Percentiles rank a stretch among this genome's conserved stretches.
Evolutionary conservation across 2,329 filamentous ascomycete genomes (phyloP).

Genomic region (Diplodia mutila): DNA sequence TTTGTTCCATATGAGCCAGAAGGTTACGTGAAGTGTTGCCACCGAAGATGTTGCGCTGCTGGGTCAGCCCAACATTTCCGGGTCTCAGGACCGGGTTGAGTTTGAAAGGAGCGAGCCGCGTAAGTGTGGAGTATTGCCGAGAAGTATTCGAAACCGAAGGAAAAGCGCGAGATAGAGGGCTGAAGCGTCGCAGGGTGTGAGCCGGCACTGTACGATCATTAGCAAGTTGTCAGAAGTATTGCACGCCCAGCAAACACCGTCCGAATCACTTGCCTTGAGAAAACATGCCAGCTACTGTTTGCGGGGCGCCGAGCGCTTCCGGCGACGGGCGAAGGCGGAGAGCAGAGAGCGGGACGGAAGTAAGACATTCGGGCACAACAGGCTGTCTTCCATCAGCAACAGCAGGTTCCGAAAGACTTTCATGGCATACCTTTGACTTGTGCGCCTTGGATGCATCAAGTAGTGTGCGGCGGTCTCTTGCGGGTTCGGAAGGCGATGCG

Average conservation of each 20-base stretch:
- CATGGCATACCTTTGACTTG: neutral
- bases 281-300: slow-evolving; percentile 18
- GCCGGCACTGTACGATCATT: neutral
- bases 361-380: slow-evolving; percentile 9
- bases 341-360: slow-evolving; percentile 26
- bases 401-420: neutral
- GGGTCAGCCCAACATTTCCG: slow-evolving; percentile 43
- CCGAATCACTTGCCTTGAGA: slow-evolving; percentile 13
- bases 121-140: slow-evolving; percentile 46
- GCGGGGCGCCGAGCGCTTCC: neutral
- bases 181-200: slow-evolving; percentile 8
- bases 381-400: slow-evolving; percentile 2
- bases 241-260: neutral
- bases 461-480: slow-evolving; percentile 23
- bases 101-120: slow-evolving; percentile 40
- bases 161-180: slow-evolving; percentile 6
- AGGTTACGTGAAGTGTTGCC: slow-evolving; percentile 57
- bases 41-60: slow-evolving; percentile 52
- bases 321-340: slow-evolving; percentile 28
- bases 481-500: slow-evolving; percentile 30
- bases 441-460: neutral
- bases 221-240: neutral
- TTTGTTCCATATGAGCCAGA: slow-evolving; percentile 84
- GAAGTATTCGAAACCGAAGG: slow-evolving; percentile 27
- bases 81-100: slow-evolving; percentile 37